phyloP scores from a whole-genome alignment of 1,284 basidiomycete species.

The Meira nashicola region DNA sequence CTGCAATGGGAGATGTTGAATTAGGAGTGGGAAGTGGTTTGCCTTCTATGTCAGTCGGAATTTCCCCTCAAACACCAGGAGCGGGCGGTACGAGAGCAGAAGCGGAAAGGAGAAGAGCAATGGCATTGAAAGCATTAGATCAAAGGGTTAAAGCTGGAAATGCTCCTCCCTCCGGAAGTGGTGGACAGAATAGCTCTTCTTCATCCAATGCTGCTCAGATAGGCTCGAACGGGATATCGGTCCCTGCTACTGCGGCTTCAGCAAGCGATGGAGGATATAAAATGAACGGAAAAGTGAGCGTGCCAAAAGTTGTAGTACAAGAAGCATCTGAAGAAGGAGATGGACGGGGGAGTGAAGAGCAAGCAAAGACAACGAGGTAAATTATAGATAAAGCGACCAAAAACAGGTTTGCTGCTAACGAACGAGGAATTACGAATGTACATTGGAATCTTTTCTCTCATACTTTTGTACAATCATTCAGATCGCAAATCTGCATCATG shows the following conservation, averaged over 20 bases:
- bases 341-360: background rate
- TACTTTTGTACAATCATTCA: no score
- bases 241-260: background rate
- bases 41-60: conserved; percentile 61
- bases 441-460: no score
- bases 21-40: conserved; percentile 68
- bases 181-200: background rate
- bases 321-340: conserved; percentile 1
- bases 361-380: background rate
- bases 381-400: background rate
- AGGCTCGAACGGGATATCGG: background rate
- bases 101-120: conserved; percentile 61
- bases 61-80: conserved; percentile 68
- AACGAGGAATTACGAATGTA: background rate
- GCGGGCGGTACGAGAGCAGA: conserved; percentile 33
- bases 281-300: background rate
- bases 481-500: no score
- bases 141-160: conserved; percentile 59
- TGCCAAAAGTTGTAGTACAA: conserved; percentile 2
- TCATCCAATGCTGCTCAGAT: background rate
- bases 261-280: background rate
- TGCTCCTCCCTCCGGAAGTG: background rate
- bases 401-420: background rate
- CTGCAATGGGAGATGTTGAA: conserved; percentile 62
- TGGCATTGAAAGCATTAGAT: conserved; percentile 92